Conservation (phyloP, 2,329 filamentous ascomycete genomes). For the Nemania abortiva region DNA sequence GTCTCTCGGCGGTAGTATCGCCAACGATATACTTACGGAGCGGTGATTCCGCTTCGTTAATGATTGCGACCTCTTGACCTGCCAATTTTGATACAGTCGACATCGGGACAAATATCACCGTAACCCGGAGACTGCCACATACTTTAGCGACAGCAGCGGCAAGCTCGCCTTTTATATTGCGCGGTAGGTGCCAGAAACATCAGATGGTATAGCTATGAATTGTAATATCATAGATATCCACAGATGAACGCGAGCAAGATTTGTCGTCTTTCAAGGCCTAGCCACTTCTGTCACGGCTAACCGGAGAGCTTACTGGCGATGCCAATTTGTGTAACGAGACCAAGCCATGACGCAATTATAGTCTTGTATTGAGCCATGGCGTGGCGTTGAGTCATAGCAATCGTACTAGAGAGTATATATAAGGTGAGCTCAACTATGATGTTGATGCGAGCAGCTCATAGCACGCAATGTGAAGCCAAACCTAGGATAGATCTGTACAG, state of each 20-base stretch:
- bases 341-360: slow-evolving; percentile 34
- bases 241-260: neutral
- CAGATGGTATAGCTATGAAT: neutral
- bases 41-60: neutral
- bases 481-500: neutral
- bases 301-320: slow-evolving; percentile 18
- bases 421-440: slow-evolving; percentile 22
- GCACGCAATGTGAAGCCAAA: slow-evolving; percentile 25
- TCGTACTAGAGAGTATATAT: slow-evolving; percentile 21
- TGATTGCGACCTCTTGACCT: neutral
- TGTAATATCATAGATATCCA: neutral
- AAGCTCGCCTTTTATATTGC: slow-evolving; percentile 31
- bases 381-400: slow-evolving; percentile 8
- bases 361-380: slow-evolving; percentile 19
- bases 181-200: neutral
- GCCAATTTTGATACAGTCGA: neutral
- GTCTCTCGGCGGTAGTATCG: neutral
- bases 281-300: neutral
- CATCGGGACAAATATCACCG: neutral
- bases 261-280: neutral
- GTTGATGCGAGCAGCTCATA: slow-evolving; percentile 17
- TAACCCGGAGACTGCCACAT: too few relatives aligned
- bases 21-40: neutral
- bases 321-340: slow-evolving; percentile 19
- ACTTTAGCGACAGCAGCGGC: neutral